Base-by-base conservation (phyloP, 2,329 filamentous ascomycete genomes). In the Macrophomina phaseolina region DNA sequence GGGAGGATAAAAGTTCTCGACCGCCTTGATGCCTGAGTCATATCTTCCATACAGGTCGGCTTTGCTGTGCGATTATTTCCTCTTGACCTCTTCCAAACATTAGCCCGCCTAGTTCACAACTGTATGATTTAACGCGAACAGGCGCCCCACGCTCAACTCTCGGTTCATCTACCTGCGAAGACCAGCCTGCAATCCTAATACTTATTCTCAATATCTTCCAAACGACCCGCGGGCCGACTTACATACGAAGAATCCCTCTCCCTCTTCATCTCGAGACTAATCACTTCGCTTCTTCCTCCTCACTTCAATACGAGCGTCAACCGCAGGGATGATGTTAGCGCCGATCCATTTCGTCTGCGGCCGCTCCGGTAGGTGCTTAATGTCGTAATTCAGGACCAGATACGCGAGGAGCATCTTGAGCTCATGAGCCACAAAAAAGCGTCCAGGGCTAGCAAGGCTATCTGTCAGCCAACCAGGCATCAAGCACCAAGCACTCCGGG, bases 391-490 rank as follows among this genome's bases (percentile, higher is more conserved):
- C 28, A 69, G 58, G 2, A 65, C 46, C 14, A 67, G 30, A 32
- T 69, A 69, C 16, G 68, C 68, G 40, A 70, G 55, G 14, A 70
- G n/a, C 64, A 70, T 63, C 65, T 70, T 70, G 16, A 70, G 61
- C 62, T 58, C 65, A 23, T 69, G 62, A 4, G 67, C 67, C 16
- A 61, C 65, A 36, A 67, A 67, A 40, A 69, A 69, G n/a, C 67
- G 65, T 34, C 67, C 67, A 16, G 67, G 67, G 40, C 66, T 65
- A 52, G 38, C 7, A 42, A 28, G 58, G 23, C 2, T 23, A 23
- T 23, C 23, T 23, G 23, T 23, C 23, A 23, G 23, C 23, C 23
- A 23, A 23, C 23, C 23, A 23, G 23, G 23, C 23, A 23, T 23
- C 23, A 23, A 23, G 23, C 23, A 23, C 23, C 5, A 42, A 40